Percentiles rank a stretch among this genome's conserved stretches.
These are phyloP conservation scores for Boletus reticulatus DNA, from an alignment of 768 basidiomycete species.

Conservation along the genomic window DNA sequence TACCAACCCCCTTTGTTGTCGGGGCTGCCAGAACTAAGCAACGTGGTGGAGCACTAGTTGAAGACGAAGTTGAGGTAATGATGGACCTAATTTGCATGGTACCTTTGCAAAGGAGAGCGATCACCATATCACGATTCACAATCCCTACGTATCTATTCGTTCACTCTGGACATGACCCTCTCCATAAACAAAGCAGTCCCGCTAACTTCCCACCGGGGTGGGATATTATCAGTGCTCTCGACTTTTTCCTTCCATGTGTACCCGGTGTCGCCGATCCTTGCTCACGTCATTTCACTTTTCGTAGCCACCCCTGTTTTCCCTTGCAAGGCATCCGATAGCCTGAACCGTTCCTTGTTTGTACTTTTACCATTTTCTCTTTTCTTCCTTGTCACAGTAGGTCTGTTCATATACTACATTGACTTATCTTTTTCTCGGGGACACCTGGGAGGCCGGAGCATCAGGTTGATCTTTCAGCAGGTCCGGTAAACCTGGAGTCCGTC, in stretches of 20 bases:
- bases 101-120: constrained; percentile 22
- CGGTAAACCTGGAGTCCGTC: too few species aligned
- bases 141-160: constrained; percentile 34
- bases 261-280: constrained; percentile 1
- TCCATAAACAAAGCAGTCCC: constrained; percentile 17
- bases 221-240: constrained; percentile 9
- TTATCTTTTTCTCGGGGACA: constrained; percentile 14
- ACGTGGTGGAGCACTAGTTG: constrained; percentile 13
- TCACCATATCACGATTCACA: constrained; percentile 20
- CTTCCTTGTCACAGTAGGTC: constrained; percentile 20
- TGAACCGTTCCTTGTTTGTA: constrained; percentile 5
- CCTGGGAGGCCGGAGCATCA: too few species aligned
- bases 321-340: constrained; percentile 4
- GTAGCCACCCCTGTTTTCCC: neutral
- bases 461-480: too few species aligned
- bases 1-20: constrained; percentile 8
- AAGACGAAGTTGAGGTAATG: constrained; percentile 12
- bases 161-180: constrained; percentile 26
- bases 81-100: constrained; percentile 24
- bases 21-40: constrained; percentile 12
- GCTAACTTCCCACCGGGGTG: constrained; percentile 10
- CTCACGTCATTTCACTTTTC: neutral
- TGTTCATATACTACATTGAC: constrained; percentile 25
- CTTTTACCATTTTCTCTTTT: neutral
- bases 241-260: constrained; percentile 5